These are phyloP conservation scores for Colletotrichum lupini DNA, from an alignment of 2,329 filamentous ascomycete genomes.

Conservation along the genomic window DNA sequence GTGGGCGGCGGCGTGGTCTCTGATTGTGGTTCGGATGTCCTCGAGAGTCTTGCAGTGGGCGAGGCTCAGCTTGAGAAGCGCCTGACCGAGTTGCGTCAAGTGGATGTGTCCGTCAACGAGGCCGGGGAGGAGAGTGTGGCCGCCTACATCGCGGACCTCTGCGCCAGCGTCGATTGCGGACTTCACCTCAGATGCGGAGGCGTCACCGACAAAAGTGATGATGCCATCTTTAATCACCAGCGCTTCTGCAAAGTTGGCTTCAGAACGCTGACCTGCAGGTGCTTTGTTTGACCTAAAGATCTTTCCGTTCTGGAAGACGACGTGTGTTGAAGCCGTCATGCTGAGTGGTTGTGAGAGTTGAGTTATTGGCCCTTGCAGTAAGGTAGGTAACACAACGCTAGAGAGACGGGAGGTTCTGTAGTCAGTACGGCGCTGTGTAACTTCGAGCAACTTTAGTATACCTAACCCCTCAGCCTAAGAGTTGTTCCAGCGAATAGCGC, in stretches of 20 bases:
- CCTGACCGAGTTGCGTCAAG: conserved; percentile 64
- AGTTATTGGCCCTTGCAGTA: neutral
- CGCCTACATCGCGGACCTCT: conserved; percentile 40
- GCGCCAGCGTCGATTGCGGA: conserved; percentile 40
- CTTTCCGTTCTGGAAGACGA: conserved; percentile 27
- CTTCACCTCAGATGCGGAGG: conserved; percentile 37
- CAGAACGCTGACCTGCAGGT: conserved; percentile 8
- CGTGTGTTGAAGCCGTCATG: conserved; percentile 10
- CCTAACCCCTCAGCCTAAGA: neutral
- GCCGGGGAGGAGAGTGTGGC: conserved; percentile 59
- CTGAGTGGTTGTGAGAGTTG: neutral
- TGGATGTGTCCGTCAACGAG: conserved; percentile 71
- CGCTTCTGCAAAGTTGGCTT: conserved; percentile 44
- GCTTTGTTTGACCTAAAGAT: conserved; percentile 32
- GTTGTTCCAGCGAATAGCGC: neutral
- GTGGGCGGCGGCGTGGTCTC: conserved; percentile 54
- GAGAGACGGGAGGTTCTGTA: neutral
- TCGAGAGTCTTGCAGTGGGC: conserved; percentile 56
- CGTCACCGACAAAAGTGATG: conserved; percentile 48
- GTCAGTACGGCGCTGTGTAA: neutral
- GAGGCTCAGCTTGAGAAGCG: conserved; percentile 62
- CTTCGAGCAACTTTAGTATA: neutral
- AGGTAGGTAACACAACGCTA: too few relatives aligned
- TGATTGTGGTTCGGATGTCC: conserved; percentile 61
- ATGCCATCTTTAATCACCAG: conserved; percentile 48